Evolutionary conservation across 2,329 filamentous ascomycete species (phyloP), one percentile per base, ranked within the genome.

Genomic region (Bipolaris victoriae): DNA sequence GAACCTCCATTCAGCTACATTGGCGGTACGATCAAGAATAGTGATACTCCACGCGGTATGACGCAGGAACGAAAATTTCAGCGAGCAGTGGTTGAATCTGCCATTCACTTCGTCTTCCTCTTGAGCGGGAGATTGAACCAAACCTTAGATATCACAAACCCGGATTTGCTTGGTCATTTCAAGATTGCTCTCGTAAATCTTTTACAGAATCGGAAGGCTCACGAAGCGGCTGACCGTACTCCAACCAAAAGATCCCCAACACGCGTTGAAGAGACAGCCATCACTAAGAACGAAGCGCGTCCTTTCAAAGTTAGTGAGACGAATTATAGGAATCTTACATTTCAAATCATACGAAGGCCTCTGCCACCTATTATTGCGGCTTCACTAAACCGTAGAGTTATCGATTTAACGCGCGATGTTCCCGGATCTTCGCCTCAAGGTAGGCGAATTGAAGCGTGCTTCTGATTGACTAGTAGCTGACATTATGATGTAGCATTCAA

Each of bases 101-200:
- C 40, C 5, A 52, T 62, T 26, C 49, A 52, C 29, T 35, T 55
- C 5, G n/a, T 55, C 20, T 62, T 62, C 36, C 50, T 62, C 6
- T 15, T 3, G 7, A 55, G 7, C 11, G 39, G 46, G 3, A 49
- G 29, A 5, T 31, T 53, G 33, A 26, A 18, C 7, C 15, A 11
- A 5, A 45, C 26, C 13, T 26, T 10, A 18, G 49, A 54, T 20
- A 15, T 46, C 5, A 11, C 24, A 5, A 45, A 50, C 20, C 29
- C 7, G 5, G 45, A 59, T 31, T 39, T 60, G 45, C 29, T 55
- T 1, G 16, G 36, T 0, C 50, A 53, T 36, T 60, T 57, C 24
- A 48, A 15, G 18, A 5, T 18, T 7, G 46, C 46, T 4, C 49
- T 45, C 16, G 16, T 2, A 3, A 44, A 45, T 13, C 24, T 43